These are phyloP conservation scores for Daldinia concentrica DNA, from an alignment of 495 filamentous ascomycete genomes.

Conservation along the genomic window DNA sequence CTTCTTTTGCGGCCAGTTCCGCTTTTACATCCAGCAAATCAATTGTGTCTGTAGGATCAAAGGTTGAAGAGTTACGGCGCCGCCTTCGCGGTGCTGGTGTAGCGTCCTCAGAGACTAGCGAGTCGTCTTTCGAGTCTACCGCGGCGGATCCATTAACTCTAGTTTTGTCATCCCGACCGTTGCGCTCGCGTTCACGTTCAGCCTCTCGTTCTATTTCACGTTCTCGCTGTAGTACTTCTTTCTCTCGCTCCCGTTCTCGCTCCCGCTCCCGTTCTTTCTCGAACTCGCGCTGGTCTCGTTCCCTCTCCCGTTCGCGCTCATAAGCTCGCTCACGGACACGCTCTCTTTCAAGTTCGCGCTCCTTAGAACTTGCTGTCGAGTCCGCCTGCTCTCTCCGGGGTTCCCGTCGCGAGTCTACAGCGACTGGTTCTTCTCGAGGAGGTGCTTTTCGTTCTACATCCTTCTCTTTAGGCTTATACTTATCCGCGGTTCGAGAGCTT, in stretches of 20 bases:
- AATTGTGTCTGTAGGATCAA: slow-evolving; percentile 62
- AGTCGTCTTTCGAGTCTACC: slow-evolving; percentile 35
- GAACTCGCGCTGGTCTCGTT: slow-evolving; percentile 6
- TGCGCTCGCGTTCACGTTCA: slow-evolving; percentile 11
- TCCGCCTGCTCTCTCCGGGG: slow-evolving; percentile 36
- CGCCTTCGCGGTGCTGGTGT: slow-evolving; percentile 45
- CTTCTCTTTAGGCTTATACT: slow-evolving; percentile 33
- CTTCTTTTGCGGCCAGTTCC: slow-evolving; percentile 53
- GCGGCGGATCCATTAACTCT: slow-evolving; percentile 35
- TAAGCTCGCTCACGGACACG: slow-evolving; percentile 48
- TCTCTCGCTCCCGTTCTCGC: slow-evolving; percentile 28
- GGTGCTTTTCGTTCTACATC: slow-evolving; percentile 36
- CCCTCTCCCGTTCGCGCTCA: slow-evolving; percentile 44
- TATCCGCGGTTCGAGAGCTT: slow-evolving; percentile 28
- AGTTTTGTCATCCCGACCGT: slow-evolving; percentile 22
- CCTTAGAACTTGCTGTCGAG: slow-evolving; percentile 40
- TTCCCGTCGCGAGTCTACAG: slow-evolving; percentile 44
- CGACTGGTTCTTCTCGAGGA: slow-evolving; percentile 35
- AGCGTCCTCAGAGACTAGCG: slow-evolving; percentile 34
- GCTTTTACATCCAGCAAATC: slow-evolving; percentile 59
- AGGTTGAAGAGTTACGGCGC: slow-evolving; percentile 49
- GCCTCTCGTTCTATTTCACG: slow-evolving; percentile 30
- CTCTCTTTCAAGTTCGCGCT: slow-evolving; percentile 49
- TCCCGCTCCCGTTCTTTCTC: slow-evolving; percentile 39
- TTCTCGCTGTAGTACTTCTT: slow-evolving; percentile 1